Evolutionary conservation across 257 asterid genomes (phyloP), one percentile per base, ranked within the genome.

Genomic region (Solanum pennellii): DNA sequence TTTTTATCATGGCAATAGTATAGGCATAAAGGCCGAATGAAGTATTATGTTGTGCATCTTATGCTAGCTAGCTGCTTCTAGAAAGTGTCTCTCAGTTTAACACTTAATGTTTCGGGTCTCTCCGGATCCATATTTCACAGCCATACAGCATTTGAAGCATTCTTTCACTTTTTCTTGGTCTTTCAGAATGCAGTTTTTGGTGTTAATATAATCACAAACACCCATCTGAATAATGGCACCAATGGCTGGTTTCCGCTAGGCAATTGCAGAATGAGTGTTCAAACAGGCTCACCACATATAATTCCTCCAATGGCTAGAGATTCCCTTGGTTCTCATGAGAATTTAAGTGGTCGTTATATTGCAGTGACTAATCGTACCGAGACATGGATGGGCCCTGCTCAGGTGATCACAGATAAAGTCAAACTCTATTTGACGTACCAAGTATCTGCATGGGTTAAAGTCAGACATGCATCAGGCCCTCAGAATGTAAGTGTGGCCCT

Each of bases 331-430:
- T 66, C 91, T 82, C 95, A 92, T 45, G 95, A 88, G 85, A 95
- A 91, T 16, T 89, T 96, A 89, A 94, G 97, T 68, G 99, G 99
- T 56, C 91, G 92, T 31, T 97, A 90, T 91, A 91, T 96, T 85
- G 91, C 88, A 12, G 97, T 89, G 88, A 90, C 93, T 16, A 93
- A 94, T 49, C 99, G 99, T 86, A 92, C 96, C 37, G 96, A 97
- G 89, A 90, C 93, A 7, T 97, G 99, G 99, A 97, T 95, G 98
- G 99, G 98, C 33, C 99, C 99, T 0, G 98, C 99, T 83, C 99
- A 97, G 92, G 92, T 90, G 71, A 92, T 97, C 41, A 91, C 98
- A 2, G 97, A 94, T 23, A 94, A 91, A 85, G 89, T 97, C 62
- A 93, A 93, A 90, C 95, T 91, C 88, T 92, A 90, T 87, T 79